Evolutionary conservation across 148 eudicot species (phyloP), one percentile per base, ranked within the genome.

Genomic region (Drosera capensis): DNA sequence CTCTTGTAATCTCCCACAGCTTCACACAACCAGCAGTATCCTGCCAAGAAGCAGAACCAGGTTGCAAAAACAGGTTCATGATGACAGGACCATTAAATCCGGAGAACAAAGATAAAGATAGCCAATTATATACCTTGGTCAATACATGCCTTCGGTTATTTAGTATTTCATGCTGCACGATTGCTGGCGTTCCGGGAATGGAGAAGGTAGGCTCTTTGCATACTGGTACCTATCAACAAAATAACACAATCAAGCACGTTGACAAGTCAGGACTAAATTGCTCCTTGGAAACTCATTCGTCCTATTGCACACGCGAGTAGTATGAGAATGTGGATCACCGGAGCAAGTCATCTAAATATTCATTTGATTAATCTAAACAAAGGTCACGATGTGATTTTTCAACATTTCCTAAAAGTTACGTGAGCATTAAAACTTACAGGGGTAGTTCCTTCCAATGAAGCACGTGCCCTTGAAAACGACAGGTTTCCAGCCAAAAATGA

Each of bases 401-500:
- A n/a, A n/a, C n/a, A n/a, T n/a, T n/a, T n/a, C n/a, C n/a, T n/a
- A n/a, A n/a, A n/a, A n/a, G n/a, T n/a, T n/a, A n/a, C n/a, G n/a
- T n/a, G n/a, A n/a, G n/a, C n/a, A n/a, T 25, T 36, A 46, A 31
- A 40, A 62, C 95, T 80, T 72, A 90, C 99, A 38, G 82, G 93
- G 20, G 73, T 66, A 20, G 95, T 73, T 48, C 99, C 99, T 67
- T 90, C 99, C 52, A 90, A 65, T 18, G 99, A 90, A 64, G 82
- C 93, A 68, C 99, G 73, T 29, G 95, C 99, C 68, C 95, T 80
- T 46, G 99, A 84, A 78, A 90, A 90, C 20, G 99, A 84, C 61
- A 90, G 65, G 66, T 90, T 90, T 42, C 99, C 99, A 66, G 99
- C 99, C 70, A 90, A 66, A 47, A 90, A 90, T 24, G 95, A 84